Base-by-base conservation (phyloP, 306 rosid species). In the Cucurbita ficifolia region DNA sequence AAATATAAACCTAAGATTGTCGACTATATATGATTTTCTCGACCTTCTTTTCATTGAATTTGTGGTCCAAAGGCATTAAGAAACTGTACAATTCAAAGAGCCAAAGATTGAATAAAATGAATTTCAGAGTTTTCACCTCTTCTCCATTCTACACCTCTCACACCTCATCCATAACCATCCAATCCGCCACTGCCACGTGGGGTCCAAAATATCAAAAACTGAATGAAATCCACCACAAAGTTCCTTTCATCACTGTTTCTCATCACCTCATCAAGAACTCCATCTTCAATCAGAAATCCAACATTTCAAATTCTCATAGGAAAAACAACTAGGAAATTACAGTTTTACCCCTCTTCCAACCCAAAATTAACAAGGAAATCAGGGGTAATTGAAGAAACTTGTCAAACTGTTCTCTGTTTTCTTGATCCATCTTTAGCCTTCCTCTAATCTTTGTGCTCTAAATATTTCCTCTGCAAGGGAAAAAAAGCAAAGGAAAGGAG, bases 111-210 rank as follows among this genome's bases (percentile, higher is more conserved):
- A 39, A 42, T 36, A 14, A 17, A 39, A 39, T 63, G 49, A 16
- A 60, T 39, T 39, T 38, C 33, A 39, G 29, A 39, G 24, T 63
- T 63, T 39, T 76, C 75, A 87, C 67, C 49, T 86, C 92, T 72
- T 83, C 83, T 83, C 81, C 85, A 76, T 62, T 81, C 92, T 83
- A 76, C 87, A 85, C 91, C 97, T 81, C 81, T 65, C 82, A 88
- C 77, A 82, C 86, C 95, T 87, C 82, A 94, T 90, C 98, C 80
- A 78, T 77, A 78, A 83, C 65, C 45, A 79, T 75, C 96, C 97
- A 94, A 68, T 75, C 79, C 19, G 48, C 38, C 78, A 7, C 33
- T 80, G 92, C 92, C 98, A 87, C 59, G 84, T 90, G 97, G 79
- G 86, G 71, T 60, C 11, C 10, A 74, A 82, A 82, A 86, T 88